Percentiles rank a stretch among this genome's conserved stretches.
Evolutionary conservation across 2,329 filamentous ascomycete species (phyloP).

Genomic region (Hypoxylon sp.): DNA sequence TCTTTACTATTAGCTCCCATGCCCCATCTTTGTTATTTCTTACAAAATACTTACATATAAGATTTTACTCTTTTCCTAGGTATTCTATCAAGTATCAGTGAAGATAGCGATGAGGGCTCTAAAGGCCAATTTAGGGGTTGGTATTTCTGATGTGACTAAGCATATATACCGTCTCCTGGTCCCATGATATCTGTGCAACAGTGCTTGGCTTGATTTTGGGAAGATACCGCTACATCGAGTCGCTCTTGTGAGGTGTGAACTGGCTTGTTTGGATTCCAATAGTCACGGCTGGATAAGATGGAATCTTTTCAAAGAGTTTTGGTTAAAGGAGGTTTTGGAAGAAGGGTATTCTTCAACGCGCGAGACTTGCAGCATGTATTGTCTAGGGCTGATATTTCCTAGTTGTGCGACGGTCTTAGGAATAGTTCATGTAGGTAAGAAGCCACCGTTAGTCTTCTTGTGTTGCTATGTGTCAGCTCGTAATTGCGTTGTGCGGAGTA

Average conservation of each 20-base stretch:
- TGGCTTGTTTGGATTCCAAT: not conserved
- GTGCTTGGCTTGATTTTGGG: not conserved
- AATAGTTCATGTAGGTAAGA: not conserved
- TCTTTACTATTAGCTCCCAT: too few relatives aligned
- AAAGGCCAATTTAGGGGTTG: not conserved
- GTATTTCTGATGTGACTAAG: not conserved
- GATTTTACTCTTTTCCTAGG: too few relatives aligned
- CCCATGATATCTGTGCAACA: not conserved
- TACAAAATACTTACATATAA: too few relatives aligned
- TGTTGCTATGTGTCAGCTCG: not conserved
- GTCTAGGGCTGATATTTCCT: not conserved
- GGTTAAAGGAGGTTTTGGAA: not conserved
- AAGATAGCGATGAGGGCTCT: too few relatives aligned
- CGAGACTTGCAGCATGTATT: not conserved
- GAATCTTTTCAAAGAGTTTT: not conserved
- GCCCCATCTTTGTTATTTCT: too few relatives aligned
- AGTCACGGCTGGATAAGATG: not conserved
- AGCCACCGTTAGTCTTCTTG: too few relatives aligned
- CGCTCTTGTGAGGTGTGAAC: not conserved
- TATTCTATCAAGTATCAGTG: too few relatives aligned
- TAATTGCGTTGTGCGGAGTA: not conserved
- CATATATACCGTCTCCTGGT: not conserved
- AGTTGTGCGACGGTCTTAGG: not conserved
- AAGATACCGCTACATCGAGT: not conserved
- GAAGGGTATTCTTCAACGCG: not conserved